Conservation (phyloP, 176 grass and related monocot species). For the Oryza australiensis region DNA sequence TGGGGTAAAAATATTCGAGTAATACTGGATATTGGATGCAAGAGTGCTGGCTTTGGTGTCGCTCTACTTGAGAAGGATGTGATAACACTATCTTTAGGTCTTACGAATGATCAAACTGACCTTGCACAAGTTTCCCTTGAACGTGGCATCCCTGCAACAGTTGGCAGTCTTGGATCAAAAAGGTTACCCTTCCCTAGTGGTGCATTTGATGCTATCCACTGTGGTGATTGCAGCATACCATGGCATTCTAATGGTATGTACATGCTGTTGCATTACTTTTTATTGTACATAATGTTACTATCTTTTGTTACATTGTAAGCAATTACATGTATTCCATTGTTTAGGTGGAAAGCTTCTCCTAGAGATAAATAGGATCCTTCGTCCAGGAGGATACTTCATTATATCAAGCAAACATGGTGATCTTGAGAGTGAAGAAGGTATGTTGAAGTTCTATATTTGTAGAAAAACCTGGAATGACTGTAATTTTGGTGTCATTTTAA, state of each 20-base stretch:
- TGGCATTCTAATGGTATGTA: slow-evolving; percentile 91
- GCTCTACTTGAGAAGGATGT: slow-evolving; percentile 71
- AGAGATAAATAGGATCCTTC: slow-evolving; percentile 94
- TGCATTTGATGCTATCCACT: slow-evolving; percentile 94
- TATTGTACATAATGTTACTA: background rate
- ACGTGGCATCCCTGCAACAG: slow-evolving; percentile 80
- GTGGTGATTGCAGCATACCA: slow-evolving; percentile 84
- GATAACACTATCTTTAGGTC: slow-evolving; percentile 72
- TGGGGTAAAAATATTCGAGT: slow-evolving; percentile 95
- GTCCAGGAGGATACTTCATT: slow-evolving; percentile 95
- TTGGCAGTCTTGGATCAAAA: slow-evolving; percentile 72
- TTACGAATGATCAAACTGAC: slow-evolving; percentile 75
- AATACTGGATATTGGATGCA: slow-evolving; percentile 79
- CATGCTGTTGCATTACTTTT: slow-evolving; percentile 26
- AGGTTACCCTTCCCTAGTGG: slow-evolving; percentile 92
- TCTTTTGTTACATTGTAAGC: slow-evolving; percentile 9
- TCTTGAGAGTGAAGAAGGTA: slow-evolving; percentile 94
- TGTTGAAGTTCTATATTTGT: background rate
- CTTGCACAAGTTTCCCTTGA: slow-evolving; percentile 85
- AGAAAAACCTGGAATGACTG: slow-evolving; percentile 1
- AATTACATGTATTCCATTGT: slow-evolving; percentile 30
- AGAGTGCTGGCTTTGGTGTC: slow-evolving; percentile 67
- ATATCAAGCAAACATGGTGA: slow-evolving; percentile 82
- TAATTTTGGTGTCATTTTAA: background rate
- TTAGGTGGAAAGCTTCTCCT: slow-evolving; percentile 87